Evolutionary conservation across 495 filamentous ascomycete species (phyloP), one percentile per base, ranked within the genome.

Genomic region (Penicillium bialowiezense): DNA sequence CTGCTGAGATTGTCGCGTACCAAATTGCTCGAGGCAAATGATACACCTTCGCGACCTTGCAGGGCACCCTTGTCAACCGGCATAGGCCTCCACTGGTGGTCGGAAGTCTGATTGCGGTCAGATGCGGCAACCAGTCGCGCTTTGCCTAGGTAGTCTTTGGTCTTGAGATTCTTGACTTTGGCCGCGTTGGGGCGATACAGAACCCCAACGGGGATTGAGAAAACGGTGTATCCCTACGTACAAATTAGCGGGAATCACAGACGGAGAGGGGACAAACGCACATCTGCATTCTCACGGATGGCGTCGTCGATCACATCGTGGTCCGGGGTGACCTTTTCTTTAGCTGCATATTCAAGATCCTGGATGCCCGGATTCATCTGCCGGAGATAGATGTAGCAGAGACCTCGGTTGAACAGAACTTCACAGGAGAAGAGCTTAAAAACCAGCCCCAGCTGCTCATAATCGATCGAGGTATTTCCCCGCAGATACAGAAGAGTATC

Each of bases 291-390:
- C 64, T 97, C 95, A 50, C 73, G 74, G 53, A 99, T 96, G 1
- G 93, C 93, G 62, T 99, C 93, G 55, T 99, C 88, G 62, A 99
- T 99, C 49, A 99, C 93, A 67, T 91, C 89, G 68, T 99, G 93
- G 52, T 96, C 91, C 36, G 91, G 82, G 1, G 92, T 91, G 34
- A 90, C 85, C 72, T 96, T 97, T 72, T 99, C 93, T 68, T 95
- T 91, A n/a, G 87, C 87, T 4, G 93, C 93, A 68, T 85, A 96
- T 40, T 84, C 79, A 41, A 99, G 73, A 77, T 99, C 93, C 67
- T 88, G 82, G 81, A 99, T 84, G 44, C 93, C 93, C 10, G 85
- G 80, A 10, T 89, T 86, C 66, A 89, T 88, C 67, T 97, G 90
- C 60, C 90, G 87, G 12, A 97, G 81, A 60, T 97, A 97, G 59